Conservation (phyloP, 441 rosid species). For the Pelargonium cotyledonis region DNA sequence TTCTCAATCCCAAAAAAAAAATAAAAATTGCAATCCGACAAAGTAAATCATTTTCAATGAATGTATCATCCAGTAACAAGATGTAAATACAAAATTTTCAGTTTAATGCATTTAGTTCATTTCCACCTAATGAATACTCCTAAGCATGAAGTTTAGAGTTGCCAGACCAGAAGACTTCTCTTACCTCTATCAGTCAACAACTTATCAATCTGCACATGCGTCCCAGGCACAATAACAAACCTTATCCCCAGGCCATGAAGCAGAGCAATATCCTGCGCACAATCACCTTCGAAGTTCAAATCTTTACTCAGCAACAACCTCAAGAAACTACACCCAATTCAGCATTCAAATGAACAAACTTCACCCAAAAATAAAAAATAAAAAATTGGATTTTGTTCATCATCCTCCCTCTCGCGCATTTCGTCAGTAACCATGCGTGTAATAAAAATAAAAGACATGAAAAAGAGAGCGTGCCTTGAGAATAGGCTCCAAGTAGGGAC, state of each 20-base stretch:
- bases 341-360: neutral
- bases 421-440: neutral
- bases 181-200: conserved; percentile 80
- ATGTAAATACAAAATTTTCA: neutral
- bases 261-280: conserved; percentile 85
- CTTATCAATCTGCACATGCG: conserved; percentile 77
- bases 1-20: neutral
- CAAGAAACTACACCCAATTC: conserved; percentile 1
- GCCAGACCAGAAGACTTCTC: conserved; percentile 10
- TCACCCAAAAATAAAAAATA: neutral
- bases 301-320: neutral
- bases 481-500: conserved; percentile 60
- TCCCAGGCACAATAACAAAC: conserved; percentile 85
- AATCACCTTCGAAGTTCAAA: neutral
- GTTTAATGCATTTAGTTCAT: neutral
- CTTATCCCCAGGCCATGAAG: conserved; percentile 84
- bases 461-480: conserved; percentile 45
- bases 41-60: neutral
- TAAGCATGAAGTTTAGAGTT: neutral
- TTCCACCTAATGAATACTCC: neutral
- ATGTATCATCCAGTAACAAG: neutral
- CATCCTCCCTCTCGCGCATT: too few relatives aligned
- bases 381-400: neutral
- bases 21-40: neutral
- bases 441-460: neutral